Base-by-base conservation (phyloP, 83 land plant species). In the Larix sibirica region DNA sequence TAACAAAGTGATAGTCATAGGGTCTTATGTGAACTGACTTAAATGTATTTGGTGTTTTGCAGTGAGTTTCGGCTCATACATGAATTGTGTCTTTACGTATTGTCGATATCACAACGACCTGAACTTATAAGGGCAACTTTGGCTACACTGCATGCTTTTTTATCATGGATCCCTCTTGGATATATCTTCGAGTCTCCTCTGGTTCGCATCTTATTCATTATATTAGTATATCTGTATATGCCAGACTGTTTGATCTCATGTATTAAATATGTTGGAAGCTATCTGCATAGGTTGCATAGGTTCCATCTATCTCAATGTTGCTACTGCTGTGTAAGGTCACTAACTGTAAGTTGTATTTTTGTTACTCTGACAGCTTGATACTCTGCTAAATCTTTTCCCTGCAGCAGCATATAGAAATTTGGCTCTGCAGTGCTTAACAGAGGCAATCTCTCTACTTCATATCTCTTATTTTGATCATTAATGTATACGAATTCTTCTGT, bases 51-150 rank as follows among this genome's bases (percentile, higher is more conserved):
- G 10, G 40, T 31, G n/a, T 77, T 26, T 58, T 67, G 80, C 96
- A 98, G 99, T 84, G 99, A 98, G 86, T 96, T 98, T 84, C 96
- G 94, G 79, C 99, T 98, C 84, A 93, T 98, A 75, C 99, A 98
- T 87, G 99, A 96, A 91, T 82, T 98, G 59, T 98, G 99, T 89
- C 85, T 95, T 71, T 98, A 93, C 83, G 99, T 98, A 4, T 84
- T 98, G 26, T 96, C 99, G 0, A 90, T 90, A 68, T 98, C 99
- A 40, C 99, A 98, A 81, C 90, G 95, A 31, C 84, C 97, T 54
- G 99, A 98, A 82, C 97, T 98, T 38, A 93, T 98, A 82, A 91
- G 98, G 40, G 98, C 98, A 17, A 98, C 99, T 9, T 80, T 98
- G 44, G 92, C 94, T 31, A 98, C 99, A 24, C 83, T 98, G 79